Evolutionary conservation across 2,329 filamentous ascomycete genomes (phyloP).

Genomic region (Exophiala oligosperma): DNA sequence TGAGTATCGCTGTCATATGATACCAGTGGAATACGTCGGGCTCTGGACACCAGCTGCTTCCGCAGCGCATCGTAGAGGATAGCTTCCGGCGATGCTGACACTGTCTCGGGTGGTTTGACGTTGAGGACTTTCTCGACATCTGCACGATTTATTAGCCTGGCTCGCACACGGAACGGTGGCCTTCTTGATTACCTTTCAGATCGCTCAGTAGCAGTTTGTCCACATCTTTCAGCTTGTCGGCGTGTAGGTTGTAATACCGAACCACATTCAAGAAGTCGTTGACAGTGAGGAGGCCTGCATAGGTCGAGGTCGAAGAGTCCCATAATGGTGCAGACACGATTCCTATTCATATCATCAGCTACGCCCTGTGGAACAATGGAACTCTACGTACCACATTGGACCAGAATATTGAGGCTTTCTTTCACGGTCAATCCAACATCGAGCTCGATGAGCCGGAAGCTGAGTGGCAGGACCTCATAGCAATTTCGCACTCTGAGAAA

Average conservation of each 20-base stretch:
- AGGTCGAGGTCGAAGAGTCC: conserved; percentile 90
- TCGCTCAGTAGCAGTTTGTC: conserved; percentile 93
- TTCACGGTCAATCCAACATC: conserved; percentile 94
- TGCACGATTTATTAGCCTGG: conserved; percentile 38
- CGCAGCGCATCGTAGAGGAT: conserved; percentile 94
- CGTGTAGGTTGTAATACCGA: conserved; percentile 98
- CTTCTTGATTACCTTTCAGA: conserved; percentile 68
- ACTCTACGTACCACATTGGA: conserved; percentile 75
- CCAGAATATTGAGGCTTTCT: conserved; percentile 93
- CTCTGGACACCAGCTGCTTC: conserved; percentile 89
- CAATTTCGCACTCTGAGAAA: conserved; percentile 96
- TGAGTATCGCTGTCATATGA: conserved; percentile 93
- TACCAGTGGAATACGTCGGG: conserved; percentile 88
- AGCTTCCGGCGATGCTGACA: conserved; percentile 88
- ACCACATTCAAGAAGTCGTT: conserved; percentile 99
- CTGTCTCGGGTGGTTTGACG: conserved; percentile 85
- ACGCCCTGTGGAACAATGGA: conserved; percentile 6
- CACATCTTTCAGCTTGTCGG: conserved; percentile 82
- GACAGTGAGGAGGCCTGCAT: conserved; percentile 90
- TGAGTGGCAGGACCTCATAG: conserved; percentile 95
- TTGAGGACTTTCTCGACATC: conserved; percentile 95
- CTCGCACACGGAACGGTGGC: neutral
- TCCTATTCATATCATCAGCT: conserved; percentile 54
- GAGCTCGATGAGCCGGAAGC: conserved; percentile 92
- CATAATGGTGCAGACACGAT: conserved; percentile 97